Evolutionary conservation across 164 flowering plant genomes (phyloP).

Genomic region (Dillenia turbinata): DNA sequence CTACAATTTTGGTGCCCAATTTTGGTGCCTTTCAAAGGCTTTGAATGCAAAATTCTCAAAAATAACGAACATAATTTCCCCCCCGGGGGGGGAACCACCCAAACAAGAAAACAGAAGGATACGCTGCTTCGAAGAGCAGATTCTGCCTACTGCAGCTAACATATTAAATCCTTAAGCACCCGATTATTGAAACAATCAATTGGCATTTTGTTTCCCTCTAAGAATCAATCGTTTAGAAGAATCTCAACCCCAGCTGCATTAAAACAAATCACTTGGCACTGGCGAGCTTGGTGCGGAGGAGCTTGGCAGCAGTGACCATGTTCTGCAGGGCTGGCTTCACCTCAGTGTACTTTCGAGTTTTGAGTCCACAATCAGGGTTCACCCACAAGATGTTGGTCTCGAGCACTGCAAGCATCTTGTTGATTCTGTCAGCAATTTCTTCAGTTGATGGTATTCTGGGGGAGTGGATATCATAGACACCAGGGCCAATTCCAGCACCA

Average conservation of each 20-base stretch:
- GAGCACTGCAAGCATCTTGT: slow-evolving; percentile 94
- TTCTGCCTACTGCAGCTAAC: no score
- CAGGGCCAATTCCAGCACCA: slow-evolving; percentile 97
- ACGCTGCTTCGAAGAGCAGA: no score
- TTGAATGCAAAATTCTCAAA: no score
- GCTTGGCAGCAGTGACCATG: slow-evolving; percentile 92
- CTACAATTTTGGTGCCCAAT: no score
- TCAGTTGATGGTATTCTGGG: slow-evolving; percentile 88
- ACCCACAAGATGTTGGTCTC: slow-evolving; percentile 92
- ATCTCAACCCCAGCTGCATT: background rate
- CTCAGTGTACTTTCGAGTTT: slow-evolving; percentile 88
- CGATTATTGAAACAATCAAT: no score
- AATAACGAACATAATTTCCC: no score
- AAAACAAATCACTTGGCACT: slow-evolving; percentile 55
- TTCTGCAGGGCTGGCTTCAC: slow-evolving; percentile 79
- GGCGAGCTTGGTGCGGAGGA: slow-evolving; percentile 68
- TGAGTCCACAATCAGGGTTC: slow-evolving; percentile 96
- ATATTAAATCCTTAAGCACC: no score
- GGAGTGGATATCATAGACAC: slow-evolving; percentile 95
- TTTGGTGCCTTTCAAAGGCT: no score
- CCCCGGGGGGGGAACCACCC: no score
- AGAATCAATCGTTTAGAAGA: no score
- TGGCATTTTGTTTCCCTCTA: no score
- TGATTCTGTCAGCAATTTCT: slow-evolving; percentile 83
- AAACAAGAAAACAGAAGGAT: no score